phyloP scores from a whole-genome alignment of 768 basidiomycete genomes.

The Hemileccinum rubropunctum region DNA sequence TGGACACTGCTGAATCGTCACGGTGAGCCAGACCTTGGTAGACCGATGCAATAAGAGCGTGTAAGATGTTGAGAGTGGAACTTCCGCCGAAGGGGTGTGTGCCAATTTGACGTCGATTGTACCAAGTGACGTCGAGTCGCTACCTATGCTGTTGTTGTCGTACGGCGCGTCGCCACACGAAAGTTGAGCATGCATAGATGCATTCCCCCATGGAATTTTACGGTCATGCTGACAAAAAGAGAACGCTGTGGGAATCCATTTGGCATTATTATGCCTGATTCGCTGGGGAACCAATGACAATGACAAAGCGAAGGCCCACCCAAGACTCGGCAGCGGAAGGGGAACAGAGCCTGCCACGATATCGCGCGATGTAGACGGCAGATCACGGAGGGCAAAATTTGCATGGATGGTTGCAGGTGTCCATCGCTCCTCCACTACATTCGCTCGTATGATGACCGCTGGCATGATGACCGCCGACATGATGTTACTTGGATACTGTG shows the following conservation, averaged over 20 bases:
- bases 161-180: no score
- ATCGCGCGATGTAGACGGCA: not conserved
- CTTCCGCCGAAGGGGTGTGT: not conserved
- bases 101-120: constrained; percentile 3
- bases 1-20: constrained; percentile 16
- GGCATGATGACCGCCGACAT: no score
- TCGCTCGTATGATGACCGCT: not conserved
- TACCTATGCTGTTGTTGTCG: no score
- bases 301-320: constrained; percentile 17
- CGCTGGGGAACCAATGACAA: constrained; percentile 4
- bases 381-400: not conserved
- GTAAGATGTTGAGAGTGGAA: not conserved
- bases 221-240: constrained; percentile 6
- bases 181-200: constrained; percentile 14
- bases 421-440: constrained; percentile 17
- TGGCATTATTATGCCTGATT: not conserved
- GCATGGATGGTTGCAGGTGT: constrained; percentile 9
- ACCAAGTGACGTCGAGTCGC: not conserved
- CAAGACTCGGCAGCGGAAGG: constrained; percentile 9
- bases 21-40: constrained; percentile 7
- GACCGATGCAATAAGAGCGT: not conserved
- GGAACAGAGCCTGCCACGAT: constrained; percentile 6
- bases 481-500: not conserved
- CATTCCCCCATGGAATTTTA: constrained; percentile 8
- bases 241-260: constrained; percentile 6